Percentiles rank a stretch among this genome's conserved stretches.
Evolutionary conservation across 495 filamentous ascomycete species (phyloP).

Genomic region (Penicillium bovifimosum): DNA sequence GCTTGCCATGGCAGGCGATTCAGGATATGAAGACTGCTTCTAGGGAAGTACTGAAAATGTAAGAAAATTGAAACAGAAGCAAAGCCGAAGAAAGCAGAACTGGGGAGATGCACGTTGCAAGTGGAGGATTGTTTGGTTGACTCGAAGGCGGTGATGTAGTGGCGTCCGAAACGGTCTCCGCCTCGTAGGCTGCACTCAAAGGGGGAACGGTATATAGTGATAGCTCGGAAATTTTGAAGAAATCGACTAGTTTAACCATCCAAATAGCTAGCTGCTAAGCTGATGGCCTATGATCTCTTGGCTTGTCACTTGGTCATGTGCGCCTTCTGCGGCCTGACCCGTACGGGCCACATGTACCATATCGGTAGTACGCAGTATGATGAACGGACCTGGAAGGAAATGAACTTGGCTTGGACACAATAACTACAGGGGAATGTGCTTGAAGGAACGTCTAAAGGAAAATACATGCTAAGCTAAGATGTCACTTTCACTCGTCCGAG

Average conservation of each 20-base stretch:
- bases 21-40: slow-evolving; percentile 13
- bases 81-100: neutral
- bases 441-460: slow-evolving; percentile 18
- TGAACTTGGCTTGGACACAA: slow-evolving; percentile 14
- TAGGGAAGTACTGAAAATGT: slow-evolving; percentile 6
- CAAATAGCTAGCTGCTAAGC: neutral
- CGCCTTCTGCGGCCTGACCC: neutral
- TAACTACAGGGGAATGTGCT: slow-evolving; percentile 45
- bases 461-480: slow-evolving; percentile 19
- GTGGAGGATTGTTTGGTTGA: slow-evolving; percentile 25
- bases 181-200: slow-evolving; percentile 2
- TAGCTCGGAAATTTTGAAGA: neutral
- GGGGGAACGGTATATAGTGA: neutral
- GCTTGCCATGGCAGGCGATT: slow-evolving; percentile 45
- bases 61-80: slow-evolving; percentile 5
- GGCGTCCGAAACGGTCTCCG: slow-evolving; percentile 15
- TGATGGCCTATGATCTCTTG: neutral
- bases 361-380: neutral
- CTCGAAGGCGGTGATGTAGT: slow-evolving; percentile 29
- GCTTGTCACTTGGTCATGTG: neutral
- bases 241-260: neutral
- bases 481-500: slow-evolving; percentile 69
- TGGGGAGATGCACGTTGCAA: slow-evolving; percentile 7
- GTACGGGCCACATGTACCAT: neutral
- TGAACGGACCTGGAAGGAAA: slow-evolving; percentile 7